Evolutionary conservation across 2,329 filamentous ascomycete genomes (phyloP).

Genomic region (Cryphonectria nitschkei): DNA sequence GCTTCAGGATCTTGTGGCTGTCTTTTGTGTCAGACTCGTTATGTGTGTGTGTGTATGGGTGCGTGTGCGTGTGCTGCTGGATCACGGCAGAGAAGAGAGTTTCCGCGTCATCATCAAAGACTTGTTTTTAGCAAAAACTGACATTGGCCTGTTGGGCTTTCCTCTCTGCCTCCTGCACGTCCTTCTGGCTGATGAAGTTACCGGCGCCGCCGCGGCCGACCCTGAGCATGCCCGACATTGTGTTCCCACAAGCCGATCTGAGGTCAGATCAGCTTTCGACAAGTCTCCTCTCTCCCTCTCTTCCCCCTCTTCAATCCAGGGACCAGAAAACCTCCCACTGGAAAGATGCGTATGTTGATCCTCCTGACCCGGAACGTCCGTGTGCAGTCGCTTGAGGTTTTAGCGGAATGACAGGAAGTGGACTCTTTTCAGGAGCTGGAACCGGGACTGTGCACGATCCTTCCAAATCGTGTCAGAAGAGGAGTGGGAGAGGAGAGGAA

Average conservation of each 20-base stretch:
- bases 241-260: conserved; percentile 29
- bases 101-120: neutral
- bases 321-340: neutral
- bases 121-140: conserved; percentile 14
- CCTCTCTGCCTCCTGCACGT: conserved; percentile 50
- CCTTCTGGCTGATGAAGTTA: conserved; percentile 60
- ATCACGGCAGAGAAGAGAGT: neutral
- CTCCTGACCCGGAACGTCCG: conserved; percentile 32
- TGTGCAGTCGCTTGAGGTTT: conserved; percentile 26
- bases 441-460: conserved; percentile 5
- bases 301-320: neutral
- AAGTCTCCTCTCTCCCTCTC: conserved; percentile 19
- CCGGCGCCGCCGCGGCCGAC: conserved; percentile 67
- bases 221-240: conserved; percentile 49
- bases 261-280: conserved; percentile 29
- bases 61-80: neutral
- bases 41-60: neutral
- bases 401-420: conserved; percentile 11
- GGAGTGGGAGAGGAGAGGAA: neutral
- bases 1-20: conserved; percentile 45
- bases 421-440: conserved; percentile 3
- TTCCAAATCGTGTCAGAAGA: conserved; percentile 3
- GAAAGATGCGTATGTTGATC: neutral
- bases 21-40: neutral
- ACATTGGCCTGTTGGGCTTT: conserved; percentile 33